Conservation (phyloP, 371 early-diverging fungal genomes). For the Circinella minor region DNA sequence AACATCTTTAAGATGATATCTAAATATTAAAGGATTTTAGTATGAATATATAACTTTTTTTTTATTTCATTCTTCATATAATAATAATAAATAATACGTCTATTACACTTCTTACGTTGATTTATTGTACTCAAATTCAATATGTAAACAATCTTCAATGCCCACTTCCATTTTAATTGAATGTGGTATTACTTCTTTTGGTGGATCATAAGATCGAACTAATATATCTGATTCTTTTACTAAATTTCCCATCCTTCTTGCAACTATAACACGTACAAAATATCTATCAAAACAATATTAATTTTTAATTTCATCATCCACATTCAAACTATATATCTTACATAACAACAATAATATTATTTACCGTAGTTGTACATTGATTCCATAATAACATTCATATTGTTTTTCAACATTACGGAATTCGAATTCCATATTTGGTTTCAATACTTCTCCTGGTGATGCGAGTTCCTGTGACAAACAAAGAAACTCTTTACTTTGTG, state of each 20-base stretch:
- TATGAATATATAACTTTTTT: too few species aligned
- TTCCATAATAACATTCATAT: conserved; percentile 90
- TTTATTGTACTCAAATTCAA: conserved; percentile 95
- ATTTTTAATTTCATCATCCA: background rate
- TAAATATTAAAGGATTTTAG: too few species aligned
- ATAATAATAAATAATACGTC: background rate
- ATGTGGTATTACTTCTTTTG: conserved; percentile 79
- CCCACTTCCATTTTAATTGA: conserved; percentile 97
- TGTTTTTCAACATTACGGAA: conserved; percentile 94
- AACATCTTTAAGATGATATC: conserved; percentile 95
- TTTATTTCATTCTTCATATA: too few species aligned
- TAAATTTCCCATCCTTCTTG: conserved; percentile 80
- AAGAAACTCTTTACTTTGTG: conserved; percentile 93
- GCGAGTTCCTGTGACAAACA: conserved; percentile 90
- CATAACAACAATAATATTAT: too few species aligned
- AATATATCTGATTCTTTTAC: conserved; percentile 82
- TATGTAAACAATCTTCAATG: conserved; percentile 94
- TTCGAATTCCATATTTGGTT: conserved; percentile 81
- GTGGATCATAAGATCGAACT: conserved; percentile 88
- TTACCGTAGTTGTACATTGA: conserved; percentile 87
- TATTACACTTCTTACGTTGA: conserved; percentile 66
- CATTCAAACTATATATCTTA: too few species aligned
- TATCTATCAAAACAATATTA: conserved; percentile 51
- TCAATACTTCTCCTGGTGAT: conserved; percentile 83
- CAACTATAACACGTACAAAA: conserved; percentile 85